Evolutionary conservation across 1,284 basidiomycete genomes (phyloP).

Genomic region (Pterula multifida): DNA sequence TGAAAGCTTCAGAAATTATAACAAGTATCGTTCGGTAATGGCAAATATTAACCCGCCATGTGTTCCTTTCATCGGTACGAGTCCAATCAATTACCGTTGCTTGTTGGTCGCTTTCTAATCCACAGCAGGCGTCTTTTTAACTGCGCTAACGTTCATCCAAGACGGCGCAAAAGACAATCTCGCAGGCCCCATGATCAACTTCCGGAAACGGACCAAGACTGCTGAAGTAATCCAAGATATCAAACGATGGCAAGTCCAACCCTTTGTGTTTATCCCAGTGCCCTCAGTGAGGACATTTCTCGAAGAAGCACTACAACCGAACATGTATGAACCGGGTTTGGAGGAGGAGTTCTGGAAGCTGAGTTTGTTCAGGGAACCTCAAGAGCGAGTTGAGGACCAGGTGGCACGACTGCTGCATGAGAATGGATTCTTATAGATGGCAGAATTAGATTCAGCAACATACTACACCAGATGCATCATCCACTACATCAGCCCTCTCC

Average conservation of each 20-base stretch:
- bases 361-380: constrained; percentile 40
- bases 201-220: constrained; percentile 87
- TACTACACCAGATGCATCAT: no score
- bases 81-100: constrained; percentile 14
- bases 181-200: constrained; percentile 81
- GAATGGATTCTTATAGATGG: constrained; percentile 63
- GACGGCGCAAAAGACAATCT: constrained; percentile 93
- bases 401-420: constrained; percentile 83
- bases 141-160: constrained; percentile 93
- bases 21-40: constrained; percentile 80
- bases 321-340: constrained; percentile 31
- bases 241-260: constrained; percentile 86
- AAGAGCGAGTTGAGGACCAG: constrained; percentile 39
- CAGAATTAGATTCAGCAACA: no score
- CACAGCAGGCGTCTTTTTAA: constrained; percentile 85
- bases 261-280: constrained; percentile 77
- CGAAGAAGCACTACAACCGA: constrained; percentile 61
- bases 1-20: constrained; percentile 88
- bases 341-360: constrained; percentile 61
- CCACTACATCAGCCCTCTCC: constrained; percentile 59
- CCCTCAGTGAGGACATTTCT: constrained; percentile 65
- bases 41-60: constrained; percentile 86
- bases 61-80: constrained; percentile 84
- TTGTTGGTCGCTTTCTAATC: background rate
- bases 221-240: constrained; percentile 96